Base-by-base conservation (phyloP, 345 rosid genomes). In the Linum lewisii region DNA sequence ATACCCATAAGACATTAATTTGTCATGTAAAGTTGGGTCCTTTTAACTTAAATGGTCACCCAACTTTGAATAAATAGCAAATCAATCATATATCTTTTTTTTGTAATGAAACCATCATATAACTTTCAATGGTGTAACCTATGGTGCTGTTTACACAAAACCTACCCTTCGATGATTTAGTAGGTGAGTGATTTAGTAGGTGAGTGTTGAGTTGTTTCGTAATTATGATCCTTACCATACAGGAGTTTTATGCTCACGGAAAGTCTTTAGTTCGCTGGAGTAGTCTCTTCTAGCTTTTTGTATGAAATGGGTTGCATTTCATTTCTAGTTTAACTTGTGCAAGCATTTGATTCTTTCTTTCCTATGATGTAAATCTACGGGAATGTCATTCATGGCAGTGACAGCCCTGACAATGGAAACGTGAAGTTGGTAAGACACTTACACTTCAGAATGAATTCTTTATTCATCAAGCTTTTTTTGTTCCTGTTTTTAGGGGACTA, bases 311-410 rank as follows among this genome's bases (percentile, higher is more conserved):
- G 24, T 24, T 53, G 22, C n/a, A n/a, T n/a, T n/a, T n/a, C 37
- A n/a, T 62, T 19, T 32, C n/a, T 14, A 26, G 34, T 34, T 49
- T 53, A 37, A 1, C 16, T 42, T 7, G 51, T n/a, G 32, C 52
- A 38, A 38, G 44, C 58, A 52, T 3, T 10, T 29, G 5, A 29
- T 47, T 34, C 3, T 22, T 25, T 7, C n/a, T 24, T 18, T 36
- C 60, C 62, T 64, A 54, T 71, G 67, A 59, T 64, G 37, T 63
- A 70, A 22, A 34, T 57, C 51, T 58, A 69, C 91, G 88, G 99
- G 81, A 93, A 89, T 70, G 87, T 86, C 32, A 75, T 93, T 57
- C 99, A 93, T 71, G 99, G 99, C 47, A 93, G 99, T 71, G 97
- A 88, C 71, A 93, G 97, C 76, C 94, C 91, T 64, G 95, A 89